Conservation (phyloP, 2,329 filamentous ascomycete species). For the Diplodia mutila region DNA sequence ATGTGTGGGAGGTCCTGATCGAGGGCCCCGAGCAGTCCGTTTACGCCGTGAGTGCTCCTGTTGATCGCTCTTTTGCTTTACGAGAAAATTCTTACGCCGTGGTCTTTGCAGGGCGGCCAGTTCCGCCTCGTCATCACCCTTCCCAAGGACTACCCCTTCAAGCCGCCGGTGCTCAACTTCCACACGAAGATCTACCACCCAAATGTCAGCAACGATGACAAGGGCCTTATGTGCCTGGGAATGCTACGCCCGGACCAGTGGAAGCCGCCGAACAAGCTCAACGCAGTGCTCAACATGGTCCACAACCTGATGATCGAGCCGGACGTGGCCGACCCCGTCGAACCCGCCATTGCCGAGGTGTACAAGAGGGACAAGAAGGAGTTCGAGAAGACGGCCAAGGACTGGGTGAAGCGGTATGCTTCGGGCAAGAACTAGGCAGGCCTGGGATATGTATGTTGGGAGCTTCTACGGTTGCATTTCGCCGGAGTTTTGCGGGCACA, state of each 20-base stretch:
- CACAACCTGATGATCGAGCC: slow-evolving; percentile 76
- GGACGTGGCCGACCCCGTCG: slow-evolving; percentile 86
- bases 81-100: slow-evolving; percentile 24
- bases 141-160: slow-evolving; percentile 86
- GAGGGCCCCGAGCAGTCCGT: slow-evolving; percentile 67
- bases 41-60: slow-evolving; percentile 60
- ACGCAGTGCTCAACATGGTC: slow-evolving; percentile 75
- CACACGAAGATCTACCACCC: slow-evolving; percentile 93
- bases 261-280: slow-evolving; percentile 84
- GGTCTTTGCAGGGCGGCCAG: slow-evolving; percentile 61
- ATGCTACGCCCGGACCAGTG: slow-evolving; percentile 85
- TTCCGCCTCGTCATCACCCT: slow-evolving; percentile 76
- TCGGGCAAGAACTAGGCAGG: slow-evolving; percentile 39
- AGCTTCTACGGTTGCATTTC: slow-evolving; percentile 12
- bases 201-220: slow-evolving; percentile 85
- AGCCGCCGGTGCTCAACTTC: slow-evolving; percentile 79
- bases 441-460: neutral
- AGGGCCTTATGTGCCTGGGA: slow-evolving; percentile 82
- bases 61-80: slow-evolving; percentile 4
- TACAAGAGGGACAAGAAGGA: slow-evolving; percentile 68
- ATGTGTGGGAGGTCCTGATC: slow-evolving; percentile 70
- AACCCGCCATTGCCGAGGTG: slow-evolving; percentile 83
- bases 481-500: slow-evolving; percentile 20
- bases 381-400: slow-evolving; percentile 75
- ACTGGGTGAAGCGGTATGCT: slow-evolving; percentile 77